Conservation (phyloP, 257 asterid genomes). For the Solanum peruvianum region DNA sequence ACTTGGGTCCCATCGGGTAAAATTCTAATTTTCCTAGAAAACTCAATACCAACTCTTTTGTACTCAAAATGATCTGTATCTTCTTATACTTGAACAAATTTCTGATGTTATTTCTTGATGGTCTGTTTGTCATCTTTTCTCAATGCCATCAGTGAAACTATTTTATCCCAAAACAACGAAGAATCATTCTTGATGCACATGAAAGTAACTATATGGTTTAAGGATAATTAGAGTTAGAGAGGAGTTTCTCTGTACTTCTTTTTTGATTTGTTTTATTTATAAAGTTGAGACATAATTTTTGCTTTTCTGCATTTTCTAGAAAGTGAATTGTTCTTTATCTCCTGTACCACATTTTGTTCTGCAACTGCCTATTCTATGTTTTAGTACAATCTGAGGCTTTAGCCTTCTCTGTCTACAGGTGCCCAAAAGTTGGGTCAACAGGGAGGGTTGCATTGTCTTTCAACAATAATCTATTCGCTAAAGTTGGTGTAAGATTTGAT, state of each 20-base stretch:
- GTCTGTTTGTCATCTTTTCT: background rate
- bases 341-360: background rate
- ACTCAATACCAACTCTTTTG: background rate
- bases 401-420: slow-evolving; percentile 35
- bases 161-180: background rate
- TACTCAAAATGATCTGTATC: background rate
- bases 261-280: background rate
- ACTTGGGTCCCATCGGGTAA: slow-evolving; percentile 15
- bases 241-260: background rate
- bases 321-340: background rate
- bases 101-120: background rate
- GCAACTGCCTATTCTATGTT: background rate
- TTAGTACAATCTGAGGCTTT: background rate
- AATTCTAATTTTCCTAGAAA: background rate
- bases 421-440: slow-evolving; percentile 63
- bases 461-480: slow-evolving; percentile 58
- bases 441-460: slow-evolving; percentile 74
- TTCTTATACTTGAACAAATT: background rate
- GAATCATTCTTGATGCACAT: background rate
- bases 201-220: background rate
- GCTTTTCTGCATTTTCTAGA: background rate
- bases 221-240: background rate
- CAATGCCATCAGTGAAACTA: background rate
- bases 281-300: background rate
- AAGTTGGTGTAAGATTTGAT: slow-evolving; percentile 87